phyloP scores from a whole-genome alignment of 257 asterid species.

The Solanum microdontum region DNA sequence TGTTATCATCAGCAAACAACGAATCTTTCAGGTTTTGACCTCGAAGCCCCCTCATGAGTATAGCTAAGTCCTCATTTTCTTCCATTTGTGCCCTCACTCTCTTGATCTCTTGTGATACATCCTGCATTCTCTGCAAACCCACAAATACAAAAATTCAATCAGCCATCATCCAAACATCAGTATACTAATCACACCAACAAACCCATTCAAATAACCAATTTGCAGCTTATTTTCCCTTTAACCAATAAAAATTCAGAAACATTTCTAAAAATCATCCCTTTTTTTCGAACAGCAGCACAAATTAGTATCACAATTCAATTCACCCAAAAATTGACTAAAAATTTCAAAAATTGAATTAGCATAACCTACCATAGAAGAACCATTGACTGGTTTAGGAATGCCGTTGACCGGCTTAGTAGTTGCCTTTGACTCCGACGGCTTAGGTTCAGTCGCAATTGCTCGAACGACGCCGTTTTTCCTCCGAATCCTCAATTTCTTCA shows the following conservation, averaged over 20 bases:
- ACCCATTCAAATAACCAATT: background rate
- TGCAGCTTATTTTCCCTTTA: background rate
- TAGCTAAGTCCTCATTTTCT: constrained; percentile 80
- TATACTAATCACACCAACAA: background rate
- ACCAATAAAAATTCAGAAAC: background rate
- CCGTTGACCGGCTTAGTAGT: constrained; percentile 12
- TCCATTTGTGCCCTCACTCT: constrained; percentile 98
- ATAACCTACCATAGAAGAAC: constrained; percentile 48
- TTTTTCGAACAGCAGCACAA: background rate
- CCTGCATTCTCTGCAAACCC: constrained; percentile 76
- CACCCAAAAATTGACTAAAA: background rate
- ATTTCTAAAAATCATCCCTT: background rate
- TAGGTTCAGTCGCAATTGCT: constrained; percentile 82
- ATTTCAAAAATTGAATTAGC: background rate
- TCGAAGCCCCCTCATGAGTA: constrained; percentile 91
- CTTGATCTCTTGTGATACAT: constrained; percentile 86
- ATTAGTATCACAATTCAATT: background rate
- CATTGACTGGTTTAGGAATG: constrained; percentile 35
- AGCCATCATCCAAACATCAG: background rate
- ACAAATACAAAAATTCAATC: constrained; percentile 9
- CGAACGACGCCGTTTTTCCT: constrained; percentile 42
- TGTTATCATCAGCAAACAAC: constrained; percentile 65
- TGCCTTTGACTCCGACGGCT: constrained; percentile 38
- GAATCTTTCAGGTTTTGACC: constrained; percentile 86
- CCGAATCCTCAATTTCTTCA: constrained; percentile 6